These are phyloP conservation scores for Colletotrichum gigasporum DNA, from an alignment of 2,329 filamentous ascomycete species.

Conservation along the genomic window DNA sequence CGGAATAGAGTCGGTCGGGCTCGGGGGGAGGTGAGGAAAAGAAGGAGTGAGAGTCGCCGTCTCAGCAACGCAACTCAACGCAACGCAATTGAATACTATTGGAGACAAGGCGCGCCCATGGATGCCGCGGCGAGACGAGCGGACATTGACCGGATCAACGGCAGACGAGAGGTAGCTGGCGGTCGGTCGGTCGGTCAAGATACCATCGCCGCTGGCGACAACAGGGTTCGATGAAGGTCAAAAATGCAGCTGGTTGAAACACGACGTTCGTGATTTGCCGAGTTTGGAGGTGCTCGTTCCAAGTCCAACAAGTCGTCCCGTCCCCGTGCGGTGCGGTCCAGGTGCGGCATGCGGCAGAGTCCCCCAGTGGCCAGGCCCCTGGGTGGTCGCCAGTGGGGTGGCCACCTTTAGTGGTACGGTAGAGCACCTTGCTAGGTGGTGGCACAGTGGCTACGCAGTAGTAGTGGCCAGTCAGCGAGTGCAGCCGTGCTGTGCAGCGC, in stretches of 20 bases:
- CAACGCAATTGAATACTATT: conserved; percentile 24
- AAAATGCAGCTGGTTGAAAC: not conserved
- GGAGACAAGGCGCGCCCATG: conserved; percentile 28
- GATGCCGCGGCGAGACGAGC: conserved; percentile 15
- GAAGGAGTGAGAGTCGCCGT: conserved; percentile 15
- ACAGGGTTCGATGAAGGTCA: not conserved
- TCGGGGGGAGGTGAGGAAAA: conserved; percentile 1
- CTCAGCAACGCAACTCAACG: conserved; percentile 15
- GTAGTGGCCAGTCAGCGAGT: not conserved
- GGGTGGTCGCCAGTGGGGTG: too few relatives aligned
- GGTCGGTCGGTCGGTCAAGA: not conserved
- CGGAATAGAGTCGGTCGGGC: conserved; percentile 1
- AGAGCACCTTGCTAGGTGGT: too few relatives aligned
- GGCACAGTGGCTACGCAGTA: too few relatives aligned
- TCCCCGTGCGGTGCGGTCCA: conserved; percentile 3
- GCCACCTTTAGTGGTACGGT: too few relatives aligned
- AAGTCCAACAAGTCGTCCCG: not conserved
- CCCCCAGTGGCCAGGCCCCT: not conserved
- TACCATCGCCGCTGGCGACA: conserved; percentile 10
- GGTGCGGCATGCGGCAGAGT: not conserved
- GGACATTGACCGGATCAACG: conserved; percentile 21
- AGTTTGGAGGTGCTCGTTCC: conserved; percentile 2
- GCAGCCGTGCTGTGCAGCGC: too few relatives aligned
- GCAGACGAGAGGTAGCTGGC: not conserved
- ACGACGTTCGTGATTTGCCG: conserved; percentile 5